Evolutionary conservation across 2,329 filamentous ascomycete genomes (phyloP).

Genomic region (Microcera coccophila): DNA sequence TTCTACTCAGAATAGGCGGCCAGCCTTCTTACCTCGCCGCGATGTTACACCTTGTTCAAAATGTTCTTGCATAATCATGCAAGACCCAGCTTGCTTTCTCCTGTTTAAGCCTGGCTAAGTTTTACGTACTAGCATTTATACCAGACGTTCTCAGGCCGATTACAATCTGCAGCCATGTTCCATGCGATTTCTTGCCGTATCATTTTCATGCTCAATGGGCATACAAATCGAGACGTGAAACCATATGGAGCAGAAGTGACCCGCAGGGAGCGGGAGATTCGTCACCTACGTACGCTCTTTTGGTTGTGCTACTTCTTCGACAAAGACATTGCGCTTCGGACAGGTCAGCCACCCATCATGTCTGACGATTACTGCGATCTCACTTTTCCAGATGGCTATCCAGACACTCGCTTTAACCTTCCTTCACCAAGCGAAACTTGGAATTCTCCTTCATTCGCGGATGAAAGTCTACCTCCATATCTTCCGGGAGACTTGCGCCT

Average conservation of each 20-base stretch:
- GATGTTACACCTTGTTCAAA: too few species aligned
- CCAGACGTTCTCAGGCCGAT: constrained; percentile 43
- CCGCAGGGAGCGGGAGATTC: constrained; percentile 24
- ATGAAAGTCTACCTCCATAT: constrained; percentile 28
- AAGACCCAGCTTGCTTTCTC: too few species aligned
- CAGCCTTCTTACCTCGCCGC: too few species aligned
- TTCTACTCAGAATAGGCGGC: too few species aligned
- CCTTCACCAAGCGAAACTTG: constrained; percentile 2
- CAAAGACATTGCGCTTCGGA: constrained; percentile 53
- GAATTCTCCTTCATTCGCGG: background rate
- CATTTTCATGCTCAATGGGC: constrained; percentile 47
- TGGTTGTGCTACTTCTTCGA: constrained; percentile 54
- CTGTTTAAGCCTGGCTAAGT: too few species aligned
- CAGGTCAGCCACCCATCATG: constrained; percentile 49
- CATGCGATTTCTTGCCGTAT: constrained; percentile 44
- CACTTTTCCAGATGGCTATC: constrained; percentile 23
- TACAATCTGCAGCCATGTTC: constrained; percentile 44
- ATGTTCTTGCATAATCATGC: too few species aligned
- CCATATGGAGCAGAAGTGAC: constrained; percentile 11
- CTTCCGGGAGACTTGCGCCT: constrained; percentile 47
- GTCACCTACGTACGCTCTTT: constrained; percentile 43
- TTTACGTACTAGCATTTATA: constrained; percentile 34
- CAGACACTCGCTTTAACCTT: constrained; percentile 18
- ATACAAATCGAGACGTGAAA: constrained; percentile 28
- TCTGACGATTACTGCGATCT: constrained; percentile 37